Evolutionary conservation across 1,139 yeast genomes (phyloP).

Genomic region (Pichia sp.): DNA sequence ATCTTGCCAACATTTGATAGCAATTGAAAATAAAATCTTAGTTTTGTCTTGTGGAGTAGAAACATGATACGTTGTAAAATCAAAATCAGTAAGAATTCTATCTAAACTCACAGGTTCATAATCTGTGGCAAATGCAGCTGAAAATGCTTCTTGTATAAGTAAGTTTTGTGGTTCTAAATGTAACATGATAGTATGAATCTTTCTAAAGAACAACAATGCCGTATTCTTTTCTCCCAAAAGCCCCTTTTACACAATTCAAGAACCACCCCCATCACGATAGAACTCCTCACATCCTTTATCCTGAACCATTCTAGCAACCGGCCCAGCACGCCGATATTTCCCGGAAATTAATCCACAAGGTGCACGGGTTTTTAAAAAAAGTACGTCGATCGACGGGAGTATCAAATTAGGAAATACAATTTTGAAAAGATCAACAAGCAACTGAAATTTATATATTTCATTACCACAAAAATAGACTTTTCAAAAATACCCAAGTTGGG

Average conservation of each 20-base stretch:
- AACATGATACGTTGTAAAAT: conserved; percentile 88
- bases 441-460: too few species aligned
- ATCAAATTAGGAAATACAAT: too few species aligned
- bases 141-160: conserved; percentile 40
- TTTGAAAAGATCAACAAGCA: too few species aligned
- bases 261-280: too few species aligned
- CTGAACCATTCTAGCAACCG: not conserved
- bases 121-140: conserved; percentile 34
- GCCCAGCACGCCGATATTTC: too few species aligned
- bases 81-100: conserved; percentile 89
- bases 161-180: conserved; percentile 43
- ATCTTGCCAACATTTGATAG: conserved; percentile 73
- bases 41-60: conserved; percentile 73
- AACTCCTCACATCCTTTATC: not conserved
- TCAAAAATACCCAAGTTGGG: too few species aligned
- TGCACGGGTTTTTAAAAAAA: too few species aligned
- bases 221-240: not conserved
- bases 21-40: conserved; percentile 60
- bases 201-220: not conserved
- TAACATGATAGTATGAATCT: conserved; percentile 30
- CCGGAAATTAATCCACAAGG: too few species aligned
- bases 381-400: too few species aligned
- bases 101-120: conserved; percentile 60
- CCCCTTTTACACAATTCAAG: too few species aligned
- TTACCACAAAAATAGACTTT: too few species aligned